phyloP scores from a whole-genome alignment of 805 yeast species.

The Metschnikowia orientalis region DNA sequence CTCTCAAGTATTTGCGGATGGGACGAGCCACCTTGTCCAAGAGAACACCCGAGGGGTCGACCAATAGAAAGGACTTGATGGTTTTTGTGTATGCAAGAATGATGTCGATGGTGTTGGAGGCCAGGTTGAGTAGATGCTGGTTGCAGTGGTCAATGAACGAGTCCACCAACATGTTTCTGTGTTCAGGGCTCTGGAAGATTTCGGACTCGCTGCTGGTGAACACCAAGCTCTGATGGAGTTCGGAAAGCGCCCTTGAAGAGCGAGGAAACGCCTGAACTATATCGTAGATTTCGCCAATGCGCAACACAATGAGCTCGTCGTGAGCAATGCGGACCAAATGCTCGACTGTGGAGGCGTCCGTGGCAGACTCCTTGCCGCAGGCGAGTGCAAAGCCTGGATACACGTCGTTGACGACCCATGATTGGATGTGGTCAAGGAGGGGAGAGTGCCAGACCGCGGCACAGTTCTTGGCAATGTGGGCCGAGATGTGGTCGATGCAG shows the following conservation, averaged over 20 bases:
- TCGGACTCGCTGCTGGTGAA: too few species aligned
- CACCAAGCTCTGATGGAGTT: slow-evolving; percentile 46
- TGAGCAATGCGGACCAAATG: slow-evolving; percentile 35
- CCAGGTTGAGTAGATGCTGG: slow-evolving; percentile 63
- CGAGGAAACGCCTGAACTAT: slow-evolving; percentile 52
- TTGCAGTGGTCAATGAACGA: slow-evolving; percentile 45
- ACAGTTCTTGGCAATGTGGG: slow-evolving; percentile 27
- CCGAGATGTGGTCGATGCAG: slow-evolving; percentile 33
- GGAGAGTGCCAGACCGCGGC: slow-evolving; percentile 38
- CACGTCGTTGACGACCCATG: slow-evolving; percentile 37
- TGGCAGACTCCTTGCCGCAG: slow-evolving; percentile 6
- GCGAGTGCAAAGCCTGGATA: slow-evolving; percentile 30
- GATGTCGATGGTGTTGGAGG: slow-evolving; percentile 71
- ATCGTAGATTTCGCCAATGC: slow-evolving; percentile 57
- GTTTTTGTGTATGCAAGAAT: slow-evolving; percentile 66
- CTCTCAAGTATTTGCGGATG: slow-evolving; percentile 64
- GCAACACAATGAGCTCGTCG: slow-evolving; percentile 39
- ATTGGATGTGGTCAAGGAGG: slow-evolving; percentile 27
- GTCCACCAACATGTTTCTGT: slow-evolving; percentile 49
- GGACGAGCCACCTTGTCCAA: slow-evolving; percentile 76
- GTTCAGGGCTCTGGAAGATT: slow-evolving; percentile 25
- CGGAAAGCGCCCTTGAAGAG: slow-evolving; percentile 51
- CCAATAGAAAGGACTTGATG: slow-evolving; percentile 60
- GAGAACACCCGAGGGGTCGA: slow-evolving; percentile 87
- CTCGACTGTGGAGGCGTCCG: slow-evolving; percentile 8